Percentiles rank a stretch among this genome's conserved stretches.
phyloP scores from a whole-genome alignment of 495 filamentous ascomycete genomes.

The Talaromyces wortmannii region DNA sequence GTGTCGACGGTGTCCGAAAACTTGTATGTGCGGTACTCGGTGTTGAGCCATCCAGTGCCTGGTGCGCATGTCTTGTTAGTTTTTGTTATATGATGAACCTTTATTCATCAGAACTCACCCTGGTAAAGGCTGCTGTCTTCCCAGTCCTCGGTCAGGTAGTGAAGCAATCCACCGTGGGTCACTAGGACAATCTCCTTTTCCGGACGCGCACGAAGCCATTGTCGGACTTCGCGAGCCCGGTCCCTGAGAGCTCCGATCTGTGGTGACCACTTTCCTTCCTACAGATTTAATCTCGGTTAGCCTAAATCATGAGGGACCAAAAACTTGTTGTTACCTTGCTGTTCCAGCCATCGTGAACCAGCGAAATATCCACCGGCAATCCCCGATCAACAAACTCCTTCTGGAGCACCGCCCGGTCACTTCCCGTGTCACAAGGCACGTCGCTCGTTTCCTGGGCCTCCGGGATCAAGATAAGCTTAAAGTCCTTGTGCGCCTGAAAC shows the following conservation, averaged over 20 bases:
- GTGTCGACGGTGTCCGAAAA: constrained; percentile 46
- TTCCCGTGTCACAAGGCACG: constrained; percentile 76
- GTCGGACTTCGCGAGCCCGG: constrained; percentile 58
- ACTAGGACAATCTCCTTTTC: constrained; percentile 65
- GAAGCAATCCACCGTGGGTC: constrained; percentile 64
- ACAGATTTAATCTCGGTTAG: background rate
- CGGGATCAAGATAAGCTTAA: constrained; percentile 61
- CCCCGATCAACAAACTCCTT: constrained; percentile 53
- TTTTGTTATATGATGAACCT: background rate
- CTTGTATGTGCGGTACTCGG: constrained; percentile 69
- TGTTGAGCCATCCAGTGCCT: constrained; percentile 82
- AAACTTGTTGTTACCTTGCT: constrained; percentile 40
- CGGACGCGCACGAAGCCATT: constrained; percentile 53
- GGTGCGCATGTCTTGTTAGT: background rate
- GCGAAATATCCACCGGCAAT: constrained; percentile 55
- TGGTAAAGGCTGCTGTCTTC: constrained; percentile 48
- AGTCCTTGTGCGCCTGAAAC: constrained; percentile 34
- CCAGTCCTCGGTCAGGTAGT: constrained; percentile 83
- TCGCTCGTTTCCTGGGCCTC: constrained; percentile 77
- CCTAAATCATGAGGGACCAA: background rate
- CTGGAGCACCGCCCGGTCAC: constrained; percentile 40
- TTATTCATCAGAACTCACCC: constrained; percentile 29
- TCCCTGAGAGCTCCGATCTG: constrained; percentile 48
- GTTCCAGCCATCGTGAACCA: constrained; percentile 62
- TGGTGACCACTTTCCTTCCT: constrained; percentile 50